phyloP scores from a whole-genome alignment of 1,284 basidiomycete genomes.

The Naganishia sp. region DNA sequence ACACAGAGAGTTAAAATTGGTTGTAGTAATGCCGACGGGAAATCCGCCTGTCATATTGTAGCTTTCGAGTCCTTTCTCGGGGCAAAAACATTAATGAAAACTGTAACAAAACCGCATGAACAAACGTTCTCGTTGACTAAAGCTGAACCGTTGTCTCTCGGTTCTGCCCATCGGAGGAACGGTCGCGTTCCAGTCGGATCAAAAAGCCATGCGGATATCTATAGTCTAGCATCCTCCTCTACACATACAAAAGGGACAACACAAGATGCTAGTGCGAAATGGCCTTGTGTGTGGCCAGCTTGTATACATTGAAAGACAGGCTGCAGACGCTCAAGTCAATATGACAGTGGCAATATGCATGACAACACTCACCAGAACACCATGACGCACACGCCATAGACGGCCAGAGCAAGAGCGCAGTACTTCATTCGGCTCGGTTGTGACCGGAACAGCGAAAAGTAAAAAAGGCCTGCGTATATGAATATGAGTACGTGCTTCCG shows the following conservation, averaged over 20 bases:
- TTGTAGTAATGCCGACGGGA: too few species aligned
- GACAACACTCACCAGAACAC: constrained; percentile 72
- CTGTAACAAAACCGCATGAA: too few species aligned
- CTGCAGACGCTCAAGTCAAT: constrained; percentile 51
- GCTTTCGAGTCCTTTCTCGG: background rate
- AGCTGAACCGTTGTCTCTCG: too few species aligned
- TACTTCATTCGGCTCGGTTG: constrained; percentile 64
- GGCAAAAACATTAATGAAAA: too few species aligned
- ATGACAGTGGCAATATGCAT: constrained; percentile 1
- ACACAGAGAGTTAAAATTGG: background rate
- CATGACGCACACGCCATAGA: constrained; percentile 80
- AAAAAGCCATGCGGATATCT: too few species aligned
- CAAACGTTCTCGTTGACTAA: too few species aligned
- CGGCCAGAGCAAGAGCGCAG: constrained; percentile 66
- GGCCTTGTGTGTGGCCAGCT: constrained; percentile 49
- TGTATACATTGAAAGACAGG: constrained; percentile 73
- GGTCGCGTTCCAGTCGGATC: too few species aligned
- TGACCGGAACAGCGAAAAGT: constrained; percentile 65
- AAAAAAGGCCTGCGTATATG: constrained; percentile 37
- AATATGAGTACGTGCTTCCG: constrained; percentile 52
- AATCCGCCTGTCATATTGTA: background rate
- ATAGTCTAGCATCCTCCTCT: too few species aligned
- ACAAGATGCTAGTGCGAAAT: background rate
- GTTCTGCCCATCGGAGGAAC: too few species aligned
- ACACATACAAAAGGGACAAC: too few species aligned